Evolutionary conservation across 169 alveolate species (phyloP), one percentile per base, ranked within the genome.

Genomic region (Plasmodium cynomolgi): DNA sequence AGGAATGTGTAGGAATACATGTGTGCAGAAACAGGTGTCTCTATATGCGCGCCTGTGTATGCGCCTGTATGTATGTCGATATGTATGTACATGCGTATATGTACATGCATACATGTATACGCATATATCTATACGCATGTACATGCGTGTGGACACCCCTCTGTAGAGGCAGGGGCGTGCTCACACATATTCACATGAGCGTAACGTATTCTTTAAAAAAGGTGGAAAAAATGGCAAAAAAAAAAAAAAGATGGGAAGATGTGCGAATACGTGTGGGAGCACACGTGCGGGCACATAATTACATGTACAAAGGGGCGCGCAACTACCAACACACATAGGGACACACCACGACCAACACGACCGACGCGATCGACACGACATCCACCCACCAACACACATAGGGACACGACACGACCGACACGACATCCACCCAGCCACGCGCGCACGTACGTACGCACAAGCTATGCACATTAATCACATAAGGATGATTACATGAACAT

Each of bases 381-480:
- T 17, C 26, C 23, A 50, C 20, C 62, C 8, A 17, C 6, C 23
- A 15, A 15, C 62, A 50, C 44, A 50, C 62, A 8, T 50, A 50
- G 62, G 62, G 7, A 50, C 8, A 47, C 20, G 4, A 9, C 1
- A 1, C 62, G 2, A 17, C n/a, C 44, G 58, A 47, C 5, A 13
- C n/a, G n/a, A 50, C 62, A 2, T 17, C 26, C 23, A 50, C 20
- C 62, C 23, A 50, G 1, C 62, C 62, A 50, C 23, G 62, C 62
- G 8, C 62, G 62, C 62, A 50, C 1, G 13, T 17, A 44, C 56
- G 0, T 44, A 50, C 23, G 62, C 62, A 50, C 62, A 50, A 50
- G 62, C 6, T 29, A 23, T 29, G n/a, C 77, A 75, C 58, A 75
- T 75, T 75, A 75, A 33, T 75, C 83, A 33, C 56, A 75, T 75